A percentile compares a stretch with the other conserved stretches of the same genome.
Conservation (phyloP, 1,139 yeast species). For the Candida sp. region DNA sequence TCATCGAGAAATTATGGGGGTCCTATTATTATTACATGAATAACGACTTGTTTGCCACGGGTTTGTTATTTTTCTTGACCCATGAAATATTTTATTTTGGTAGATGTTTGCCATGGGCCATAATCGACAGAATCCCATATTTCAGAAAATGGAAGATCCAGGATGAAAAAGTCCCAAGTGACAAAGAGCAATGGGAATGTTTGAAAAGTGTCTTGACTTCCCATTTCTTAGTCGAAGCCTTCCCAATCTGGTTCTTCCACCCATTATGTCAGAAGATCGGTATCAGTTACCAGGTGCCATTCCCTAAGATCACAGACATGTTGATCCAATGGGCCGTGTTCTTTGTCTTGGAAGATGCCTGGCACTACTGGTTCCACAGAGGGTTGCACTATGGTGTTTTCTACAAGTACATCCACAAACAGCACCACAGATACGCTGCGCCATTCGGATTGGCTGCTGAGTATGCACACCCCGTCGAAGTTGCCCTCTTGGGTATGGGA, state of each 20-base stretch:
- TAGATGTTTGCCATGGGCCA: slow-evolving; percentile 84
- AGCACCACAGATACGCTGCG: slow-evolving; percentile 96
- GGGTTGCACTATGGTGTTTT: slow-evolving; percentile 83
- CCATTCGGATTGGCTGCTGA: slow-evolving; percentile 98
- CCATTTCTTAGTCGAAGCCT: slow-evolving; percentile 89
- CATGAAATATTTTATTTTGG: slow-evolving; percentile 88
- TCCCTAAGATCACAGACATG: slow-evolving; percentile 68
- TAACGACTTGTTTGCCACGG: slow-evolving; percentile 85
- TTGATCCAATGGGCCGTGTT: slow-evolving; percentile 69
- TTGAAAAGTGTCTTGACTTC: slow-evolving; percentile 81
- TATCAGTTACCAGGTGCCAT: slow-evolving; percentile 79
- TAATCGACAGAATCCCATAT: slow-evolving; percentile 76
- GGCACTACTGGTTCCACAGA: slow-evolving; percentile 98
- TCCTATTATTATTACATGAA: slow-evolving; percentile 74
- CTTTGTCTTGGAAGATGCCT: slow-evolving; percentile 86
- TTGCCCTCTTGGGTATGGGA: slow-evolving; percentile 88
- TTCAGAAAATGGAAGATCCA: slow-evolving; percentile 84
- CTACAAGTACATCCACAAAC: slow-evolving; percentile 92
- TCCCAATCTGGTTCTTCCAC: slow-evolving; percentile 97
- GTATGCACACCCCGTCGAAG: slow-evolving; percentile 96
- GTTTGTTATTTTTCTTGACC: slow-evolving; percentile 69
- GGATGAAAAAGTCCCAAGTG: slow-evolving; percentile 54
- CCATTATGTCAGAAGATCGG: slow-evolving; percentile 82
- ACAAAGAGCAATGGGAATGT: slow-evolving; percentile 91
- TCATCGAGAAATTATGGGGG: slow-evolving; percentile 72